Conservation (phyloP, 805 yeast species). For the Priceomyces castillae region DNA sequence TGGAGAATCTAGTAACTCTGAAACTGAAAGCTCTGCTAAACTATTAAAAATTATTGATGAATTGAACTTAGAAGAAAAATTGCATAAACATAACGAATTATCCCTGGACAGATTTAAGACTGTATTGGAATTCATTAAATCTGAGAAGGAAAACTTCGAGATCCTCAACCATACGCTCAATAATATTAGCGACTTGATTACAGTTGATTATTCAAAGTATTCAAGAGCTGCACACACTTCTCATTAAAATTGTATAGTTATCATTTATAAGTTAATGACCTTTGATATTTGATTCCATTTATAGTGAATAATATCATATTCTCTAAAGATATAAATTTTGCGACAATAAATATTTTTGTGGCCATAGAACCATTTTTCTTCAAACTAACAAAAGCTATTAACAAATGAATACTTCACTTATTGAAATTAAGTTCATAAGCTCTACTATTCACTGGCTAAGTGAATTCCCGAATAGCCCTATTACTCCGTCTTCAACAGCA, state of each 20-base stretch:
- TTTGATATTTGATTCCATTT: conserved; percentile 4
- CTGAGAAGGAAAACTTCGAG: conserved; percentile 35
- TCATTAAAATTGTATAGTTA: conserved; percentile 13
- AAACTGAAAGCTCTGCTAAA: conserved; percentile 17
- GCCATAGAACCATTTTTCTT: background rate
- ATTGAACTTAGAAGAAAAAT: conserved; percentile 38
- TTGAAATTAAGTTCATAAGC: conserved; percentile 11
- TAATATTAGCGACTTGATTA: conserved; percentile 35
- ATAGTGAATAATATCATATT: background rate
- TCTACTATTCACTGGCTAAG: conserved; percentile 23
- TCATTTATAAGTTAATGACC: conserved; percentile 1
- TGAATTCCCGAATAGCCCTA: conserved; percentile 19
- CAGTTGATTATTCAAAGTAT: conserved; percentile 43
- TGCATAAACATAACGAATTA: conserved; percentile 44
- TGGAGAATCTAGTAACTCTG: conserved; percentile 4
- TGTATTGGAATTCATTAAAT: conserved; percentile 43
- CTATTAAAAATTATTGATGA: conserved; percentile 32
- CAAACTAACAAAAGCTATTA: background rate
- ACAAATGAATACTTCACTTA: conserved; percentile 5
- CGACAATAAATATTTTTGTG: background rate
- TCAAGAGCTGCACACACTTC: conserved; percentile 37
- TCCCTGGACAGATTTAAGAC: conserved; percentile 41
- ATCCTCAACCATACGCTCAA: conserved; percentile 18
- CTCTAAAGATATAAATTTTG: background rate
- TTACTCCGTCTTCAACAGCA: conserved; percentile 6